phyloP scores from a whole-genome alignment of 805 yeast species.

The Teunomyces cretensis region DNA sequence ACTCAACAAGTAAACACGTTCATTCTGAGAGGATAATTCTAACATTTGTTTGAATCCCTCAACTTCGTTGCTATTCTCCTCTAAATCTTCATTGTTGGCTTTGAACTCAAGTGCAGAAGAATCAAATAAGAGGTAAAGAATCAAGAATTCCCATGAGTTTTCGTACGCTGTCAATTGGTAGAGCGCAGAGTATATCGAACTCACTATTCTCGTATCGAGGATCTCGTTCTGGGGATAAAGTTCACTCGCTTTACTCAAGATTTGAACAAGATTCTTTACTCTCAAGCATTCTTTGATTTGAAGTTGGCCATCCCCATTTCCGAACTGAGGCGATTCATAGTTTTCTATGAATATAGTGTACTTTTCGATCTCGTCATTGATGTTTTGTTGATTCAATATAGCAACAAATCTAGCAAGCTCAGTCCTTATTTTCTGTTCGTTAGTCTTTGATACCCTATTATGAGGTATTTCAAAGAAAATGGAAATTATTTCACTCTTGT shows the following conservation, averaged over 20 bases:
- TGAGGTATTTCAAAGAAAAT: conserved; percentile 32
- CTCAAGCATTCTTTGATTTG: conserved; percentile 20
- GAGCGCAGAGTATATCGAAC: conserved; percentile 30
- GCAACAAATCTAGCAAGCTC: conserved; percentile 59
- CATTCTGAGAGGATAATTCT: conserved; percentile 22
- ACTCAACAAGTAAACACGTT: conserved; percentile 28
- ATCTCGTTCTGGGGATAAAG: background rate
- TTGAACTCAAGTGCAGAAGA: conserved; percentile 31
- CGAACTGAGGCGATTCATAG: conserved; percentile 24
- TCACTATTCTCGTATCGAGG: conserved; percentile 9
- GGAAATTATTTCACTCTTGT: conserved; percentile 26
- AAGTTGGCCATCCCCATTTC: conserved; percentile 18
- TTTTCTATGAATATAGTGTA: conserved; percentile 29
- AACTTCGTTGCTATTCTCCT: conserved; percentile 20
- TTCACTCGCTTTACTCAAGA: background rate
- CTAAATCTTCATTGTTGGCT: conserved; percentile 9
- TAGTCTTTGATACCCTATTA: conserved; percentile 18
- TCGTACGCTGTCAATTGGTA: conserved; percentile 29
- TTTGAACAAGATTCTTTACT: conserved; percentile 17
- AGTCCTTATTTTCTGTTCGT: conserved; percentile 27
- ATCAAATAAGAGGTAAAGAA: conserved; percentile 46
- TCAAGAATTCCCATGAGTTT: conserved; percentile 36
- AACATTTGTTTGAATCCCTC: conserved; percentile 30
- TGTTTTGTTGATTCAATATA: conserved; percentile 40
- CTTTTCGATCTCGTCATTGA: conserved; percentile 36